Conservation (phyloP, 164 flowering plant genomes). For the Tetracentron sinense region DNA sequence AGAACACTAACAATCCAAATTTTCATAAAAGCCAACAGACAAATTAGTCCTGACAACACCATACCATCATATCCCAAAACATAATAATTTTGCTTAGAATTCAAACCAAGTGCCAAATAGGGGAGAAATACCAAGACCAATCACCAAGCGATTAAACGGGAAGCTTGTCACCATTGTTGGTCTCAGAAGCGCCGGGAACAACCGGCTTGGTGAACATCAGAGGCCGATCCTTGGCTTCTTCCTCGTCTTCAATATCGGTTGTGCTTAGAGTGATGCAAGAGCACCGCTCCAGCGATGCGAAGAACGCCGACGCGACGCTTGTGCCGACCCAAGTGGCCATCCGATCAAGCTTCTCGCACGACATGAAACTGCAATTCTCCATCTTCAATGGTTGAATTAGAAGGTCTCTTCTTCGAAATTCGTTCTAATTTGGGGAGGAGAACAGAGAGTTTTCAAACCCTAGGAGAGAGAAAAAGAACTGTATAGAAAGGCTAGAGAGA, state of each 20-base stretch:
- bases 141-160: conserved; percentile 17
- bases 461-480: neutral
- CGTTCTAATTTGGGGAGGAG: neutral
- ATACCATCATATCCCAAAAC: neutral
- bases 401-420: neutral
- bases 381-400: conserved; percentile 6
- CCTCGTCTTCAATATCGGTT: conserved; percentile 42
- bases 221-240: conserved; percentile 50
- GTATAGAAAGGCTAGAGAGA: neutral
- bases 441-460: conserved; percentile 1
- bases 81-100: too few relatives aligned
- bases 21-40: neutral
- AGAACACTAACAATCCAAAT: neutral
- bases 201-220: conserved; percentile 31
- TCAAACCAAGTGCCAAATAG: neutral
- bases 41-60: neutral
- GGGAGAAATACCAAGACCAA: neutral
- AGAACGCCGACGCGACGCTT: conserved; percentile 63
- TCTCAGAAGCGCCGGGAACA: conserved; percentile 13
- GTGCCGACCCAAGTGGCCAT: conserved; percentile 52
- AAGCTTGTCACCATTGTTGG: conserved; percentile 15
- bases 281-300: conserved; percentile 56
- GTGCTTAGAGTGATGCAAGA: conserved; percentile 67
- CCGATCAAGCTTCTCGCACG: conserved; percentile 32
- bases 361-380: conserved; percentile 26